Percentiles rank a stretch among this genome's conserved stretches.
phyloP scores from a whole-genome alignment of 208 protist genomes.

The Trypanosoma grayi region DNA sequence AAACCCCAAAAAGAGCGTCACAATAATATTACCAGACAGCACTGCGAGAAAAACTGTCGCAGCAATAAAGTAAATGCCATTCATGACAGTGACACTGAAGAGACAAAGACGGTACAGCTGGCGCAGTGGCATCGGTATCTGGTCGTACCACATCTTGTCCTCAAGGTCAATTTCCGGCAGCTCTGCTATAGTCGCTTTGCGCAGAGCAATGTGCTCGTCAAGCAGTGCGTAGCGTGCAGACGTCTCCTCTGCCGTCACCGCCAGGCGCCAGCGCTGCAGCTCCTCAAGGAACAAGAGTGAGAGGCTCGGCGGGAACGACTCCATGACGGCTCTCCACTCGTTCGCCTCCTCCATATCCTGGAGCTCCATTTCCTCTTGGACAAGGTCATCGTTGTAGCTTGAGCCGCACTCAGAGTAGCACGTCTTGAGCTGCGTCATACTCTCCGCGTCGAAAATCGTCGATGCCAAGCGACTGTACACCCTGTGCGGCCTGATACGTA shows the following conservation, averaged over 20 bases:
- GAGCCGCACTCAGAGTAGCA: slow-evolving; percentile 25
- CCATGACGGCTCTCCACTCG: slow-evolving; percentile 36
- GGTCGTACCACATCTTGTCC: slow-evolving; percentile 51
- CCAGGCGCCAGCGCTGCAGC: slow-evolving; percentile 51
- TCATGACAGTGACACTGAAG: slow-evolving; percentile 33
- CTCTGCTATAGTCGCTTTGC: slow-evolving; percentile 4
- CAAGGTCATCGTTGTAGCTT: background rate
- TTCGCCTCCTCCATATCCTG: slow-evolving; percentile 7
- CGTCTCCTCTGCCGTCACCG: slow-evolving; percentile 32
- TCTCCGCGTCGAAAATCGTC: slow-evolving; percentile 3
- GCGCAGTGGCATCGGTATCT: slow-evolving; percentile 42
- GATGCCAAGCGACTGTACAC: background rate
- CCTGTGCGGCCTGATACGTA: slow-evolving; percentile 28
- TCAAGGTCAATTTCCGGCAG: slow-evolving; percentile 24
- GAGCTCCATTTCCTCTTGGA: background rate
- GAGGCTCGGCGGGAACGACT: slow-evolving; percentile 29
- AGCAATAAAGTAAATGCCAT: slow-evolving; percentile 43
- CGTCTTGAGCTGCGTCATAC: slow-evolving; percentile 29
- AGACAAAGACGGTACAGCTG: slow-evolving; percentile 35
- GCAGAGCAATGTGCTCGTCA: slow-evolving; percentile 26
- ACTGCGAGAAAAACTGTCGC: slow-evolving; percentile 51
- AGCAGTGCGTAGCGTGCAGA: slow-evolving; percentile 40
- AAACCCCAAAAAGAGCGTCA: slow-evolving; percentile 62
- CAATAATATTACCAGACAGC: slow-evolving; percentile 35
- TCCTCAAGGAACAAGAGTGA: slow-evolving; percentile 65